A percentile compares a stretch with the other conserved stretches of the same genome.
Conservation (phyloP, 1,284 basidiomycete species). For the Fomitopsis palustris region DNA sequence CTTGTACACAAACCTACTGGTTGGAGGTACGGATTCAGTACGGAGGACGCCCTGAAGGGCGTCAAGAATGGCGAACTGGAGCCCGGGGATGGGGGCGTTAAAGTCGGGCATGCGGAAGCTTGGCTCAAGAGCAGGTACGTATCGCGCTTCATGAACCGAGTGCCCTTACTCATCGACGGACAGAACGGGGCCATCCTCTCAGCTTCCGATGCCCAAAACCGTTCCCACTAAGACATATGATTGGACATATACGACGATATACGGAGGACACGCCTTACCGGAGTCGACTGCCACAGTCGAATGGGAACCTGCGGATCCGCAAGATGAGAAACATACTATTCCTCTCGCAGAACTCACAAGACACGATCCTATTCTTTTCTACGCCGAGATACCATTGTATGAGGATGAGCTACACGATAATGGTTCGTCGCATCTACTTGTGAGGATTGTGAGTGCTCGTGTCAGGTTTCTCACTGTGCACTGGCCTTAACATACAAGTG, state of each 20-base stretch:
- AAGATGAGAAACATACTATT: slow-evolving; percentile 57
- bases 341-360: slow-evolving; percentile 83
- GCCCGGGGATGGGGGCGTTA: slow-evolving; percentile 83
- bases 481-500: not conserved
- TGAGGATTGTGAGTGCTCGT: slow-evolving; percentile 72
- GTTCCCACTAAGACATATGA: slow-evolving; percentile 87
- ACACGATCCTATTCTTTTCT: slow-evolving; percentile 92
- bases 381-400: slow-evolving; percentile 88
- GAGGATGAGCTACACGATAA: slow-evolving; percentile 96
- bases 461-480: not conserved
- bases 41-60: slow-evolving; percentile 64
- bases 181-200: slow-evolving; percentile 63
- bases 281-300: slow-evolving; percentile 18
- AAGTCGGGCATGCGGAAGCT: slow-evolving; percentile 91
- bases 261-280: slow-evolving; percentile 58
- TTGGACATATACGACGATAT: slow-evolving; percentile 96
- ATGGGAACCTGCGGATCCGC: slow-evolving; percentile 55
- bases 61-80: slow-evolving; percentile 80
- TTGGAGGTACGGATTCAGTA: slow-evolving; percentile 68
- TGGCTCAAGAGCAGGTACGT: slow-evolving; percentile 86
- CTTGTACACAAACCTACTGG: slow-evolving; percentile 60
- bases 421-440: slow-evolving; percentile 78
- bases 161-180: slow-evolving; percentile 4
- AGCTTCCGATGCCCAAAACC: slow-evolving; percentile 67
- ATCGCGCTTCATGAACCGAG: not conserved